Evolutionary conservation across 768 basidiomycete genomes (phyloP).

Genomic region (Boletus sp.): DNA sequence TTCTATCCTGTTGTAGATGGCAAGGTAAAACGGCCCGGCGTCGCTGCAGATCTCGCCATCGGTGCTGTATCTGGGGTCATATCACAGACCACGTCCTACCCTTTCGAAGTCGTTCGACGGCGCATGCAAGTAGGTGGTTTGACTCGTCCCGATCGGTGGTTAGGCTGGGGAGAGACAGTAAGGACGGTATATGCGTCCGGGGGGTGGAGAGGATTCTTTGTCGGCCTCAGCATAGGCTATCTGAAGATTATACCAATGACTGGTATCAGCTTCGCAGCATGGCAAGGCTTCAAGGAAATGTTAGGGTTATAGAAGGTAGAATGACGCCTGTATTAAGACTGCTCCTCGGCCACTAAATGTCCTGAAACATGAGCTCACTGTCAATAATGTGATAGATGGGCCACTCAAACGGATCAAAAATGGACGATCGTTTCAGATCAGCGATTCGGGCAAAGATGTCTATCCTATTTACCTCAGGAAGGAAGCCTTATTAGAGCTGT

Average conservation of each 20-base stretch:
- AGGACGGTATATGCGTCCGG: constrained; percentile 56
- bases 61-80: constrained; percentile 85
- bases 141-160: constrained; percentile 70
- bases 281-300: constrained; percentile 53
- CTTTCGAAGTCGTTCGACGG: constrained; percentile 88
- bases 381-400: background rate
- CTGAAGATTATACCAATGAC: constrained; percentile 96
- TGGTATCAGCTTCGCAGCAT: constrained; percentile 87
- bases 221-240: constrained; percentile 89
- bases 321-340: background rate
- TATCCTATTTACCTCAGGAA: background rate
- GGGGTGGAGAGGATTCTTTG: constrained; percentile 89
- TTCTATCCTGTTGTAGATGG: constrained; percentile 49
- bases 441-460: too few species aligned
- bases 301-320: constrained; percentile 28
- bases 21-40: constrained; percentile 38
- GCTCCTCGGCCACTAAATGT: background rate
- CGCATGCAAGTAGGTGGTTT: constrained; percentile 95
- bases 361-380: background rate
- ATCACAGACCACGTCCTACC: constrained; percentile 89
- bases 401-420: background rate
- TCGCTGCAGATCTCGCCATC: constrained; percentile 69
- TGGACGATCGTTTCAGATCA: background rate
- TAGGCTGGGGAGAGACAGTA: constrained; percentile 79
- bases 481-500: background rate